phyloP scores from a whole-genome alignment of 768 basidiomycete species.

The Auricularia heimuer region DNA sequence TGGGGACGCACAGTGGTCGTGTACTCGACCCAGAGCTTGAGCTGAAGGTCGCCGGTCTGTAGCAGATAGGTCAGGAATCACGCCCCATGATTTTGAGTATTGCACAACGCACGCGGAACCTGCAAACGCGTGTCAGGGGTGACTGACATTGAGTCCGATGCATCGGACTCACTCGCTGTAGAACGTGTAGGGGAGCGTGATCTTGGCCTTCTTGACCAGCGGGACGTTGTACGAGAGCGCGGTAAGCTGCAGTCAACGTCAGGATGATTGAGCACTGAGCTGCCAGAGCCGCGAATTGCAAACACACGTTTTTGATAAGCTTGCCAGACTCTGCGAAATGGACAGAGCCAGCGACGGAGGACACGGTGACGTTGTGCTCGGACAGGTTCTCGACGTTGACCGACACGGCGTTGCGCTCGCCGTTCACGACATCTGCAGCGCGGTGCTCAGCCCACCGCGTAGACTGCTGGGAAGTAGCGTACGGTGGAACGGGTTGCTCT shows the following conservation, averaged over 20 bases:
- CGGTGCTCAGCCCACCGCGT: neutral
- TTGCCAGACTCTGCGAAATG: constrained; percentile 51
- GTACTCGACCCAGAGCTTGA: constrained; percentile 72
- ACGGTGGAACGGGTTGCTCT: constrained; percentile 71
- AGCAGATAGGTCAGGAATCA: neutral
- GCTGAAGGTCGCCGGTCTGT: constrained; percentile 65
- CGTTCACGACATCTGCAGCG: constrained; percentile 67
- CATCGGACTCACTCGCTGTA: constrained; percentile 62
- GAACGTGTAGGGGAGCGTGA: constrained; percentile 63
- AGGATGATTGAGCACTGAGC: neutral
- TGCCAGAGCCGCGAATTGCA: neutral
- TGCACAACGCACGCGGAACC: constrained; percentile 45
- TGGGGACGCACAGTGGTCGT: constrained; percentile 35
- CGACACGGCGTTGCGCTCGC: constrained; percentile 61
- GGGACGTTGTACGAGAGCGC: constrained; percentile 41
- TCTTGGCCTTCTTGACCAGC: constrained; percentile 44
- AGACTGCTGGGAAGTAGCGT: constrained; percentile 22
- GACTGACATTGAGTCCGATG: constrained; percentile 3
- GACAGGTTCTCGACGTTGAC: constrained; percentile 70
- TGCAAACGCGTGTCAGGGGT: constrained; percentile 17
- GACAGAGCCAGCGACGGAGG: constrained; percentile 57
- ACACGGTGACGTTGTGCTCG: constrained; percentile 57
- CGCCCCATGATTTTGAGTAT: constrained; percentile 1
- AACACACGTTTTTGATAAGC: constrained; percentile 64
- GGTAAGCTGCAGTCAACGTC: constrained; percentile 40